Evolutionary conservation across 106 monocot genomes (phyloP), one percentile per base, ranked within the genome.

Genomic region (Platanthera zijinensis): DNA sequence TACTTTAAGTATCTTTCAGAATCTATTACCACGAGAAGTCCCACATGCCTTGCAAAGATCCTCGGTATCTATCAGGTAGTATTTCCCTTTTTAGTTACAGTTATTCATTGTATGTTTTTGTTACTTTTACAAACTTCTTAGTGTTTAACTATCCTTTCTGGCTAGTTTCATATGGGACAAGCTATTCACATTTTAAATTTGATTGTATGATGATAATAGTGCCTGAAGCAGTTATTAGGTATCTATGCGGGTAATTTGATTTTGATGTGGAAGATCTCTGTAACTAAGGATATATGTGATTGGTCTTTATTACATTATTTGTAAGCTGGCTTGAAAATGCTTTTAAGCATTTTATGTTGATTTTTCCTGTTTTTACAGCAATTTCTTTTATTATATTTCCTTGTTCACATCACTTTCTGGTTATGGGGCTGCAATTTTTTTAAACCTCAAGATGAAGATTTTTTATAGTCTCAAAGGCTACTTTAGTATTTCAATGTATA

Each of bases 31-130:
- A 90, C 92, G 3, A 73, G 89, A 57, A 94, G 92, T 69, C 99
- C 99, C 4, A 94, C 99, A 69, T 92, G 92, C 75, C 77, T 99
- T 76, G 94, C 99, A 75, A 99, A 99, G 71, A 92, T 94, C 76
- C 79, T 94, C 57, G 99, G 99, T 18, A 94, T 94, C 70, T 99
- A 94, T 85, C 94, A 99, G 94, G 89, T 94, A 83, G 19, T 6
- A 17, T 2, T 22, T 13, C 12, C 19, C 22, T 6, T 63, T 8
- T 63, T 50, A 72, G 72, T 51, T 72, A 53, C 30, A 69, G 25
- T 70, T 51, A 17, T 77, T 69, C 52, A 25, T 25, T 50, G 69
- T 69, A 46, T 53, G 47, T 48, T 51, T 39, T 49, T 51, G 49
- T 57, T 28, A 47, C 7, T 69, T 15, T 11, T 8, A 25, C 18